A percentile compares a stretch with the other conserved stretches of the same genome.
phyloP scores from a whole-genome alignment of 108 stramenopile genomes.

The Pseudonitzschia pungens region DNA sequence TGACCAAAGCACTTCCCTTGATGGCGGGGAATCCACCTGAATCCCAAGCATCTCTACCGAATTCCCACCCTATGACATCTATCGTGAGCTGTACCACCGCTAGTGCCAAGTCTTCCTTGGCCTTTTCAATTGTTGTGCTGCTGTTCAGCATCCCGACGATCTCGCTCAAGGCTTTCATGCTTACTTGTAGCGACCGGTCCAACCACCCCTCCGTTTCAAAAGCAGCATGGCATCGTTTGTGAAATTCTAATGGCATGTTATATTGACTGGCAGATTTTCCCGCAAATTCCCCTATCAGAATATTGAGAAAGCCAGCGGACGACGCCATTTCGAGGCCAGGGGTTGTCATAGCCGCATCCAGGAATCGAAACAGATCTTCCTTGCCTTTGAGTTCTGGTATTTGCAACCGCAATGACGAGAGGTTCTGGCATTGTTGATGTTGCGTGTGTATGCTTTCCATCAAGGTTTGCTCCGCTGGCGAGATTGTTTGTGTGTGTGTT shows the following conservation, averaged over 20 bases:
- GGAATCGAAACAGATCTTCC: slow-evolving; percentile 28
- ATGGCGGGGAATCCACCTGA: slow-evolving; percentile 22
- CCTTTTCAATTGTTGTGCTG: slow-evolving; percentile 9
- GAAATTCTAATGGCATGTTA: slow-evolving; percentile 73
- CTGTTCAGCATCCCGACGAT: slow-evolving; percentile 26
- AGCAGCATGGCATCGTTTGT: slow-evolving; percentile 54
- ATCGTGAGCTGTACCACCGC: slow-evolving; percentile 52
- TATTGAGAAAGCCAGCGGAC: slow-evolving; percentile 51
- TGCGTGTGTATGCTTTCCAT: slow-evolving; percentile 19
- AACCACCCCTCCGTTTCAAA: slow-evolving; percentile 49
- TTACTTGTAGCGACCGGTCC: slow-evolving; percentile 31
- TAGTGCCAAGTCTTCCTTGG: slow-evolving; percentile 36
- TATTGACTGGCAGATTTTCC: slow-evolving; percentile 69
- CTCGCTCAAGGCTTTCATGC: slow-evolving; percentile 39
- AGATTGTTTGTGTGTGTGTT: slow-evolving; percentile 1
- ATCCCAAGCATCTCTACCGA: slow-evolving; percentile 66
- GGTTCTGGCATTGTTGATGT: slow-evolving; percentile 17
- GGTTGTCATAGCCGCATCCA: slow-evolving; percentile 17
- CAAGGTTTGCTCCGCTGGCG: slow-evolving; percentile 33
- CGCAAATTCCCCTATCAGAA: slow-evolving; percentile 70
- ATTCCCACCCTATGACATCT: slow-evolving; percentile 79
- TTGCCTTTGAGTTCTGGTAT: slow-evolving; percentile 11
- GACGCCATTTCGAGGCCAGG: slow-evolving; percentile 28
- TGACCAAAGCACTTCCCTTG: slow-evolving; percentile 36
- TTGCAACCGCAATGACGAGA: slow-evolving; percentile 15